These are phyloP conservation scores for Artemisia tridentata DNA, from an alignment of 129 eudicot genomes.

Conservation along the genomic window DNA sequence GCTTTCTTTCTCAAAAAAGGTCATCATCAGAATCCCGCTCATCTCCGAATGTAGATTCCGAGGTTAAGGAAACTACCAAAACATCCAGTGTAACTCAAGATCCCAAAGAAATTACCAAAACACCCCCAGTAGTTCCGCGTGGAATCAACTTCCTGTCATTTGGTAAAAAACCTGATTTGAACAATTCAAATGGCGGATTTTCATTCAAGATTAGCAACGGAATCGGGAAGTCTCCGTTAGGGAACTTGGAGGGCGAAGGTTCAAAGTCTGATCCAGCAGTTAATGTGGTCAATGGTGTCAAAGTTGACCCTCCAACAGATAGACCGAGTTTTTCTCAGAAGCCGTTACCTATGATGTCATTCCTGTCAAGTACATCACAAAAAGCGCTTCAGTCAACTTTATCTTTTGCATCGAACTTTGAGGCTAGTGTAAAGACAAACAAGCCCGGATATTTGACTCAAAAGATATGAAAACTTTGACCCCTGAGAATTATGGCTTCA, in stretches of 20 bases:
- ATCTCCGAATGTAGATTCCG: slow-evolving; percentile 30
- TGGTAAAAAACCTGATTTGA: slow-evolving; percentile 37
- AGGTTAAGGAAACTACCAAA: slow-evolving; percentile 20
- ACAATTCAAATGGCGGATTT: slow-evolving; percentile 20
- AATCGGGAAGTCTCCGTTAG: slow-evolving; percentile 32
- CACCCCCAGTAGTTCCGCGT: slow-evolving; percentile 35
- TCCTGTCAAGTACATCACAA: slow-evolving; percentile 45
- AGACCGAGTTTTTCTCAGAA: slow-evolving; percentile 32
- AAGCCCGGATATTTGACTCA: slow-evolving; percentile 9
- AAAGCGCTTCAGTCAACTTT: slow-evolving; percentile 58
- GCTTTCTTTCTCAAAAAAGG: slow-evolving; percentile 39
- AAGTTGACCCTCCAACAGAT: slow-evolving; percentile 18
- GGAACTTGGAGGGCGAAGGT: slow-evolving; percentile 19
- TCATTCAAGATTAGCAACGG: slow-evolving; percentile 17
- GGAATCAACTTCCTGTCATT: slow-evolving; percentile 64
- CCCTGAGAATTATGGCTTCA: slow-evolving; percentile 20
- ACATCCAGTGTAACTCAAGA: slow-evolving; percentile 19
- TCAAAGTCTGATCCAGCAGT: slow-evolving; percentile 20
- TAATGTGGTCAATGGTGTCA: slow-evolving; percentile 24
- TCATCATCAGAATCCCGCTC: slow-evolving; percentile 25
- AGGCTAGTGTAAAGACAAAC: slow-evolving; percentile 40
- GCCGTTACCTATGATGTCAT: slow-evolving; percentile 37
- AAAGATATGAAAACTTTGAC: slow-evolving; percentile 22
- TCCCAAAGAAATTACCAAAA: slow-evolving; percentile 21
- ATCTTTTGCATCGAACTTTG: slow-evolving; percentile 63